phyloP scores from a whole-genome alignment of 306 rosid species.

The Malus orientalis region DNA sequence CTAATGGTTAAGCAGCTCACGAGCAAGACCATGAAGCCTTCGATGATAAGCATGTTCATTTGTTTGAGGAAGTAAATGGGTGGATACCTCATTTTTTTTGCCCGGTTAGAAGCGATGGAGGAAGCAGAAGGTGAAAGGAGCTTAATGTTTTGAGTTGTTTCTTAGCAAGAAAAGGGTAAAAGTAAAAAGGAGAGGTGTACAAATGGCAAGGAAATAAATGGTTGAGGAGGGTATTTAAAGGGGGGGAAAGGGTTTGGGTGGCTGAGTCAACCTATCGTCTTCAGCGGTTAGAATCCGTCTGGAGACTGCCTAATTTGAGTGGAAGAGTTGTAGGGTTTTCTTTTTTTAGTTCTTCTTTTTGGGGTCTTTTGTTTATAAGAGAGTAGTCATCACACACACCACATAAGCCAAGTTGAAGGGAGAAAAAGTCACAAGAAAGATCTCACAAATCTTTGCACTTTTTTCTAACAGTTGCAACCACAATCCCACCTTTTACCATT shows the following conservation, averaged over 20 bases:
- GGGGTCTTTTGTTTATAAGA: conserved; percentile 38
- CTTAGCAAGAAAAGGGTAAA: conserved; percentile 22
- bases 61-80: conserved; percentile 26
- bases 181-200: conserved; percentile 27
- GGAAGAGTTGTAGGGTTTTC: conserved; percentile 54
- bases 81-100: conserved; percentile 37
- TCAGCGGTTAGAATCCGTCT: conserved; percentile 51
- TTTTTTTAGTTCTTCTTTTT: conserved; percentile 39
- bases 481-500: conserved; percentile 36
- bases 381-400: conserved; percentile 45
- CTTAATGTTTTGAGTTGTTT: conserved; percentile 17
- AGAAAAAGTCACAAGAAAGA: conserved; percentile 62
- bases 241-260: conserved; percentile 32
- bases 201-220: conserved; percentile 26
- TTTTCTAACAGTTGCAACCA: conserved; percentile 68
- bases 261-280: conserved; percentile 50
- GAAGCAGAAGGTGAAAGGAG: conserved; percentile 41
- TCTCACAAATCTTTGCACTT: conserved; percentile 71
- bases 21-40: conserved; percentile 50
- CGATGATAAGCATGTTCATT: conserved; percentile 36
- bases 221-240: conserved; percentile 62
- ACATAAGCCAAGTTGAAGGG: conserved; percentile 56
- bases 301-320: conserved; percentile 60
- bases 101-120: conserved; percentile 12
- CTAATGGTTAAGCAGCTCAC: conserved; percentile 38